A percentile compares a stretch with the other conserved stretches of the same genome.
phyloP scores from a whole-genome alignment of 228 moss, liverwort and hornwort species.

The Sphagnum magellanicum region DNA sequence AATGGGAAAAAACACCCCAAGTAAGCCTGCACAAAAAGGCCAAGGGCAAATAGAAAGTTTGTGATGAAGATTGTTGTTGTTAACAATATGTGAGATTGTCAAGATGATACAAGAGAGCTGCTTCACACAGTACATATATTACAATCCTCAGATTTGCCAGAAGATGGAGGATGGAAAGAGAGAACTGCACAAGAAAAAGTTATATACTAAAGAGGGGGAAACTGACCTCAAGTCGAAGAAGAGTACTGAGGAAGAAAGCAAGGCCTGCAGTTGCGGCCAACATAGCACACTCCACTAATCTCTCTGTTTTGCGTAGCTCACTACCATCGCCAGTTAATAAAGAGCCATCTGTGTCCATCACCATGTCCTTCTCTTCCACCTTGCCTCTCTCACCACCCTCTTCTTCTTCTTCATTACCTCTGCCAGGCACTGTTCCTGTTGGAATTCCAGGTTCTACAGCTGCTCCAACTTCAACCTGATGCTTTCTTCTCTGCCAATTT shows the following conservation, averaged over 20 bases:
- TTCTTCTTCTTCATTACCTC: conserved; percentile 9
- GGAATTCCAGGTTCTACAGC: conserved; percentile 20
- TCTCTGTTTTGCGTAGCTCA: conserved; percentile 63
- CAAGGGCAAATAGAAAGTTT: not conserved
- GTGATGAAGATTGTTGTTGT: too few species aligned
- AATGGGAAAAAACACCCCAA: conserved; percentile 97
- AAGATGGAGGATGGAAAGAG: not conserved
- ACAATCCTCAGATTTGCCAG: not conserved
- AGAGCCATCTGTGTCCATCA: conserved; percentile 44
- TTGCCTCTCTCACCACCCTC: not conserved
- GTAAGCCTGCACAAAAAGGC: conserved; percentile 46
- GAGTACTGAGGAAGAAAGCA: conserved; percentile 90
- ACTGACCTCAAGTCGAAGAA: conserved; percentile 84
- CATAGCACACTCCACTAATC: conserved; percentile 92
- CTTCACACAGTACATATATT: not conserved
- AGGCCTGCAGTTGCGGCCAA: conserved; percentile 89
- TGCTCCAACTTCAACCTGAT: conserved; percentile 19
- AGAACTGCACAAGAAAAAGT: not conserved
- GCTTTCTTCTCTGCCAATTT: conserved; percentile 3
- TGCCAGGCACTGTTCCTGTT: conserved; percentile 19
- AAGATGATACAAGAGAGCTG: not conserved
- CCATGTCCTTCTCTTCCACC: too few species aligned
- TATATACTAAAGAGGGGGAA: not conserved
- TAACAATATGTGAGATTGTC: too few species aligned
- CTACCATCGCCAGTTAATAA: conserved; percentile 89